Conservation (phyloP, 371 early-diverging fungal species). For the Zychaea mexicana region DNA sequence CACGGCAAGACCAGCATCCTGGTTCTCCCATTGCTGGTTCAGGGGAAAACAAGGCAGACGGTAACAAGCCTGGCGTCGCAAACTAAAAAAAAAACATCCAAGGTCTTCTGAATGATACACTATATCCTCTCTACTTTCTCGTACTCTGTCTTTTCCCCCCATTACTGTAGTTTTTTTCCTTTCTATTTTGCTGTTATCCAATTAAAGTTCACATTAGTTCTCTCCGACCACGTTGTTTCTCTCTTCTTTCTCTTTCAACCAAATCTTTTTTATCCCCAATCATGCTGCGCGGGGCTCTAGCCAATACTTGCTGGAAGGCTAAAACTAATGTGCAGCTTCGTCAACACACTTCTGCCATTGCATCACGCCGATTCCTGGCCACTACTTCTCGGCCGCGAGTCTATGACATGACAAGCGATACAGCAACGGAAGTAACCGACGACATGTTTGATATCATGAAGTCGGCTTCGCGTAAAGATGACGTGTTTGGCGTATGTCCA, state of each 20-base stretch:
- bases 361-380: neutral
- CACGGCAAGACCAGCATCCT: constrained; percentile 24
- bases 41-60: constrained; percentile 7
- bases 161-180: neutral
- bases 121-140: neutral
- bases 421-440: constrained; percentile 79
- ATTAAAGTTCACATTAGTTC: neutral
- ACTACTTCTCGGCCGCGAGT: neutral
- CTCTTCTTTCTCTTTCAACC: neutral
- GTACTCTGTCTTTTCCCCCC: neutral
- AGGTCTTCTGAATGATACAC: too few relatives aligned
- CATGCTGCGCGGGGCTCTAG: too few relatives aligned
- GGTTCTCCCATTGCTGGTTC: neutral
- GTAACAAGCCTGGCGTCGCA: neutral
- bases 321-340: too few relatives aligned
- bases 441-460: constrained; percentile 84
- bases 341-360: too few relatives aligned
- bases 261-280: neutral
- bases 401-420: constrained; percentile 62
- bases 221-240: neutral
- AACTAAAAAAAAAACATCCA: too few relatives aligned
- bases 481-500: constrained; percentile 70
- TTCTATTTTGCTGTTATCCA: neutral
- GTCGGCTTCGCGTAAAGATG: constrained; percentile 74
- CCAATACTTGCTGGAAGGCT: too few relatives aligned